phyloP scores from a whole-genome alignment of 257 asterid species.

The Nicotiana paniculata region DNA sequence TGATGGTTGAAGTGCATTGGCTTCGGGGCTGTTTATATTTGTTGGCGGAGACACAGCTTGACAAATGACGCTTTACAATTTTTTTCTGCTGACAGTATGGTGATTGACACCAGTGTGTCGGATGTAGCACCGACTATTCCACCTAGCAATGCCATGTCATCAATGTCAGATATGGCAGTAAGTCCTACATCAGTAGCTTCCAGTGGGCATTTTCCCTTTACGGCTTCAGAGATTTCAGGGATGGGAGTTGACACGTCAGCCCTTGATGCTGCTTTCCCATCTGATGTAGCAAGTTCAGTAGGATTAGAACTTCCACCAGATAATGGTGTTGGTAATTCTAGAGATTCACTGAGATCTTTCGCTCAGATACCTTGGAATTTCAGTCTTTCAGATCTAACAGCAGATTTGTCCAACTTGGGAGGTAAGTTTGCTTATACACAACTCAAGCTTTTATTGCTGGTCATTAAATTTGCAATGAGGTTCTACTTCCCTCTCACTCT shows the following conservation, averaged over 20 bases:
- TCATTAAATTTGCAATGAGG: neutral
- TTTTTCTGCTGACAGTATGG: constrained; percentile 41
- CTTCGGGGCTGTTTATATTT: neutral
- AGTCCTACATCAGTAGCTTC: constrained; percentile 95
- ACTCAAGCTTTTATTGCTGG: neutral
- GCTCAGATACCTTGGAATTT: constrained; percentile 92
- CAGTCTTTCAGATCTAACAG: constrained; percentile 89
- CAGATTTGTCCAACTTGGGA: constrained; percentile 82
- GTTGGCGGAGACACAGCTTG: neutral
- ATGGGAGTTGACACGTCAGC: constrained; percentile 78
- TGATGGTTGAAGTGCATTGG: neutral
- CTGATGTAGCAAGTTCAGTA: constrained; percentile 73
- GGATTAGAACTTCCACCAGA: constrained; percentile 80
- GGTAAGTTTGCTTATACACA: constrained; percentile 33
- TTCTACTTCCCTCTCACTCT: neutral
- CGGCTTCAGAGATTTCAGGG: constrained; percentile 78
- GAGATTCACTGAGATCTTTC: constrained; percentile 77
- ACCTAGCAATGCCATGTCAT: constrained; percentile 58
- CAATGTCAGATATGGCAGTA: constrained; percentile 77
- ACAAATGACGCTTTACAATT: neutral
- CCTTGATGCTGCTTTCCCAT: constrained; percentile 78
- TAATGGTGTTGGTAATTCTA: constrained; percentile 71
- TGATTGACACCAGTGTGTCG: constrained; percentile 43
- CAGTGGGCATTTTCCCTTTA: constrained; percentile 86
- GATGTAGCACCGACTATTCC: constrained; percentile 58